A percentile compares a stretch with the other conserved stretches of the same genome.
Conservation (phyloP, 257 asterid species). For the Buddleja alternifolia region DNA sequence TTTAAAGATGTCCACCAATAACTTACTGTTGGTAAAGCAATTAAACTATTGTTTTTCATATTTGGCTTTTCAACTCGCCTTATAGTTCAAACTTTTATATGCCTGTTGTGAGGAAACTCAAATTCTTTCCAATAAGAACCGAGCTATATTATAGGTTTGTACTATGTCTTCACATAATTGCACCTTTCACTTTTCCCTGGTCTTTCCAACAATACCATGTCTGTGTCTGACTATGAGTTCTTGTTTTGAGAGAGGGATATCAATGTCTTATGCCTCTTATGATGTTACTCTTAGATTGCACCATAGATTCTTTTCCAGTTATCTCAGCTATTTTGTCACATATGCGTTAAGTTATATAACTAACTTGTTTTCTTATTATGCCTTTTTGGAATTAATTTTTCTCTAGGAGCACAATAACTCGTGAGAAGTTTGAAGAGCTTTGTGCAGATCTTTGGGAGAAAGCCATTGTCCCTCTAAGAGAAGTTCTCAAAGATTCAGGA, state of each 20-base stretch:
- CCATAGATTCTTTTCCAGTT: background rate
- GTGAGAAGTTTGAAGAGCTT: constrained; percentile 95
- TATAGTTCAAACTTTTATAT: background rate
- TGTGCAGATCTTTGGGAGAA: constrained; percentile 90
- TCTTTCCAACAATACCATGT: background rate
- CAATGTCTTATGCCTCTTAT: background rate
- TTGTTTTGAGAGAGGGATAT: background rate
- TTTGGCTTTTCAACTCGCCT: constrained; percentile 9
- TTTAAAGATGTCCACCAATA: background rate
- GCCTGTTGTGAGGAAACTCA: background rate
- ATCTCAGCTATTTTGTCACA: constrained; percentile 12
- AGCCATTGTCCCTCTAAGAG: constrained; percentile 82
- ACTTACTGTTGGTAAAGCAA: background rate
- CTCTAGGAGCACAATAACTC: constrained; percentile 88
- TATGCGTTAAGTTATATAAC: constrained; percentile 12
- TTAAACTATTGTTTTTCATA: constrained; percentile 11
- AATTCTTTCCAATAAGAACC: background rate
- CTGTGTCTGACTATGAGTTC: constrained; percentile 10
- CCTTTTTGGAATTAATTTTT: constrained; percentile 19
- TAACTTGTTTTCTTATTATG: background rate
- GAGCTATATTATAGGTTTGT: background rate
- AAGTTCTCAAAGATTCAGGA: constrained; percentile 77
- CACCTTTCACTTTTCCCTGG: background rate
- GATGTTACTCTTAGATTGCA: constrained; percentile 6
- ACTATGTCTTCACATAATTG: background rate